Percentiles rank a stretch among this genome's conserved stretches.
Conservation (phyloP, 2,329 filamentous ascomycete genomes). For the Epicoccum nigrum region DNA sequence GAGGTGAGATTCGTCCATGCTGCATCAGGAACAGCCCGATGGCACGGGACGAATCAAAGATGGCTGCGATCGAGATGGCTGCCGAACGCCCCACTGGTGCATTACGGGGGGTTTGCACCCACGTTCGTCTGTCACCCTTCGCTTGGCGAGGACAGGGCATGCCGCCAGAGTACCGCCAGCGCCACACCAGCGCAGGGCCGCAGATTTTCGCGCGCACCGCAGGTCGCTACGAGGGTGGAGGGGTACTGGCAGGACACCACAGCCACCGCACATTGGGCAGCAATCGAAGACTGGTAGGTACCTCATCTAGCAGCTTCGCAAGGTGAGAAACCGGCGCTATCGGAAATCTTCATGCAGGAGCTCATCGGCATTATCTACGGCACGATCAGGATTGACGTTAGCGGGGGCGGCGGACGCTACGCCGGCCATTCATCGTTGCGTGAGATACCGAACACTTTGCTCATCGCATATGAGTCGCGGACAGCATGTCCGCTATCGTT, state of each 20-base stretch:
- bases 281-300: conserved; percentile 1
- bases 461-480: conserved; percentile 7
- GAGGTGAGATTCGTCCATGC: conserved; percentile 29
- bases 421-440: conserved; percentile 16
- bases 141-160: conserved; percentile 20
- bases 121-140: conserved; percentile 24
- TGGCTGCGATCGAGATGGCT: conserved; percentile 35
- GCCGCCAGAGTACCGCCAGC: conserved; percentile 6
- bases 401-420: conserved; percentile 13
- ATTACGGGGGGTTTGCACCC: conserved; percentile 23
- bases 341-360: conserved; percentile 13
- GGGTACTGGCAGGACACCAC: too few relatives aligned
- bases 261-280: conserved; percentile 15
- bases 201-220: conserved; percentile 7
- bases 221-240: conserved; percentile 1
- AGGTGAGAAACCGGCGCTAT: conserved; percentile 8
- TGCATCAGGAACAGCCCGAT: conserved; percentile 23
- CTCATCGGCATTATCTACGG: conserved; percentile 7
- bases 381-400: conserved; percentile 18
- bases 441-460: conserved; percentile 6
- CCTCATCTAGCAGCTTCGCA: conserved; percentile 7
- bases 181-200: conserved; percentile 10
- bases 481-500: conserved; percentile 9
- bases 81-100: conserved; percentile 25
- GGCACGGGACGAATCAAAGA: conserved; percentile 29